A percentile compares a stretch with the other conserved stretches of the same genome.
Evolutionary conservation across 2,329 filamentous ascomycete genomes (phyloP).

Genomic region (Trichoderma atrobrunneum): DNA sequence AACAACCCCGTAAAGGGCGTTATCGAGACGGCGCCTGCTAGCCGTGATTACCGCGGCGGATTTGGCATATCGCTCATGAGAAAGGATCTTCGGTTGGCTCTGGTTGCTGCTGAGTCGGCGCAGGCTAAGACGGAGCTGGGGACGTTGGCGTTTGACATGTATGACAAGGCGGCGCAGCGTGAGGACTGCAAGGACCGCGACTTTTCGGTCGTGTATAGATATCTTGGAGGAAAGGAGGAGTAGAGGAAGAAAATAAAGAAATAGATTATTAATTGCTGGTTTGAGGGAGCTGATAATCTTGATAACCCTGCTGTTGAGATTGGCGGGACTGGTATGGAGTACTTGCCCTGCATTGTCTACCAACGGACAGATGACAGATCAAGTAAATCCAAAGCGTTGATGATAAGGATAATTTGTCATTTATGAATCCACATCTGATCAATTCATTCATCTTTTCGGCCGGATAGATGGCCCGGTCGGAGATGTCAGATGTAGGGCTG

Average conservation of each 20-base stretch:
- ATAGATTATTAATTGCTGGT: neutral
- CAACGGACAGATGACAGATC: neutral
- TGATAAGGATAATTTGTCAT: neutral
- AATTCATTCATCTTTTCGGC: neutral
- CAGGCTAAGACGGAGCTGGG: slow-evolving; percentile 65
- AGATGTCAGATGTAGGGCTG: neutral
- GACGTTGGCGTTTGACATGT: slow-evolving; percentile 61
- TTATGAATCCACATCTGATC: neutral
- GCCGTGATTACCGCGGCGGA: slow-evolving; percentile 71
- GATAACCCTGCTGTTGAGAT: neutral
- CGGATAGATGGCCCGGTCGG: neutral
- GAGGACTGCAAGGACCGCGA: slow-evolving; percentile 67
- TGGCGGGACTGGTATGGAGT: neutral
- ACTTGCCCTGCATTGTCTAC: no score
- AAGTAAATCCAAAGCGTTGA: neutral
- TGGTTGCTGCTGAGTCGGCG: slow-evolving; percentile 67
- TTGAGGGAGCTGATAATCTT: neutral
- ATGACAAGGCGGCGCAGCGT: slow-evolving; percentile 61
- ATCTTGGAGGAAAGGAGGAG: slow-evolving; percentile 51
- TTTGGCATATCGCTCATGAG: slow-evolving; percentile 77
- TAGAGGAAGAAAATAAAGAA: neutral
- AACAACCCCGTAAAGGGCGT: slow-evolving; percentile 95
- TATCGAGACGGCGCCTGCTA: slow-evolving; percentile 70
- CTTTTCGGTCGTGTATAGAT: slow-evolving; percentile 79
- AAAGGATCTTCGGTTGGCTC: slow-evolving; percentile 73